phyloP scores from a whole-genome alignment of 1,139 yeast species.

The Protomyces inouyei region DNA sequence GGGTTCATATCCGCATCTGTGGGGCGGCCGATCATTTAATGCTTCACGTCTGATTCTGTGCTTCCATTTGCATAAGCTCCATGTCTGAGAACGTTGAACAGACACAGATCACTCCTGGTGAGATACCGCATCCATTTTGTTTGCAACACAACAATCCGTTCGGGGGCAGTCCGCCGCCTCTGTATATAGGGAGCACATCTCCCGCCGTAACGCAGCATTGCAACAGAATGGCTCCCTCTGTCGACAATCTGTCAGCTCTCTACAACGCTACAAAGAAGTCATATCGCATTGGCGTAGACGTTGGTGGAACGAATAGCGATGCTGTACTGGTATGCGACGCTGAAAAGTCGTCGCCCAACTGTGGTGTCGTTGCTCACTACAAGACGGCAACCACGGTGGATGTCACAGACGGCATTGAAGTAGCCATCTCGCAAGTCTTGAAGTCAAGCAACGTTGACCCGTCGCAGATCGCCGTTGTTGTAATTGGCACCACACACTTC shows the following conservation, averaged over 20 bases:
- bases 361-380: slow-evolving; percentile 44
- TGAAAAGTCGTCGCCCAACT: slow-evolving; percentile 33
- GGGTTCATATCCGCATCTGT: too few relatives aligned
- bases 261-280: not conserved
- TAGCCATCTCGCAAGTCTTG: slow-evolving; percentile 41
- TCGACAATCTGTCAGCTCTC: not conserved
- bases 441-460: slow-evolving; percentile 33
- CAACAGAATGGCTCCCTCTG: not conserved
- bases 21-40: too few relatives aligned
- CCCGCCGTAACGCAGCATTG: too few relatives aligned
- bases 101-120: too few relatives aligned
- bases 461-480: slow-evolving; percentile 41
- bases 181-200: too few relatives aligned
- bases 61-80: too few relatives aligned
- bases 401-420: slow-evolving; percentile 45
- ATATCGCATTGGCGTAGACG: slow-evolving; percentile 45
- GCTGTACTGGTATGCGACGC: slow-evolving; percentile 45
- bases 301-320: slow-evolving; percentile 51
- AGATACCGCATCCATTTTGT: too few relatives aligned
- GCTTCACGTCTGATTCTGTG: too few relatives aligned
- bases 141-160: too few relatives aligned
- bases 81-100: too few relatives aligned
- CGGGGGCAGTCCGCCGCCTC: too few relatives aligned
- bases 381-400: slow-evolving; percentile 46
- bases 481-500: slow-evolving; percentile 48